Evolutionary conservation across 441 rosid species (phyloP), one percentile per base, ranked within the genome.

Genomic region (Arabidopsis hybrid): DNA sequence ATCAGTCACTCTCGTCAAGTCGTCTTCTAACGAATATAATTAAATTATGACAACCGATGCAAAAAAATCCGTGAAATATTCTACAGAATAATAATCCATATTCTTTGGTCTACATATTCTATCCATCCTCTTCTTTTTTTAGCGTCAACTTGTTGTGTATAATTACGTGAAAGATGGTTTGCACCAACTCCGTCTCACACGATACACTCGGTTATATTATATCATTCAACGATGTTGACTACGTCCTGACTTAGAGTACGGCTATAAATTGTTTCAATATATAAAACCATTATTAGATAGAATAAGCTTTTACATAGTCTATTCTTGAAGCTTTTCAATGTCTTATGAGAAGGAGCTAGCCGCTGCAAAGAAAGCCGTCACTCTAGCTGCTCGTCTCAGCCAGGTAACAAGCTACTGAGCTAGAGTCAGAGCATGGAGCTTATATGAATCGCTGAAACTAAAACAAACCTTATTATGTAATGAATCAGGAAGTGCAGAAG

Each of bases 361-460:
- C 18, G 98, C 93, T 32, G 99, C 99, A 78, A 93, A 85, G 86
- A 93, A 86, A 75, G 98, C 95, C 4, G 92, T 85, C 36, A 80
- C 89, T 51, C 82, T 95, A 47, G 97, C 99, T 75, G 89, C 98
- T 81, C 85, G 85, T 62, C 98, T 95, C 58, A 88, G 97, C 76
- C 96, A 85, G 90, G 98, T 79, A 29, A 65, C 56, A 21, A 21
- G 26, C 26, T 21, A 21, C 26, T 21, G 49, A 42, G 5, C 53
- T 35, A 32, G 52, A 26, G 5, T 52, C 11, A 32, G 38, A 38
- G 39, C 16, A 9, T n/a, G 47, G 46, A 18, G 8, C 17, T 7
- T 6, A 40, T n/a, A 8, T 50, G 45, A 16, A 53, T 29, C 50
- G 2, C 53, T 59, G 38, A 42, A 55, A 67, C 40, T 42, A 29